These are phyloP conservation scores for Talaromyces sp. DNA, from an alignment of 2,329 filamentous ascomycete species.

Conservation along the genomic window DNA sequence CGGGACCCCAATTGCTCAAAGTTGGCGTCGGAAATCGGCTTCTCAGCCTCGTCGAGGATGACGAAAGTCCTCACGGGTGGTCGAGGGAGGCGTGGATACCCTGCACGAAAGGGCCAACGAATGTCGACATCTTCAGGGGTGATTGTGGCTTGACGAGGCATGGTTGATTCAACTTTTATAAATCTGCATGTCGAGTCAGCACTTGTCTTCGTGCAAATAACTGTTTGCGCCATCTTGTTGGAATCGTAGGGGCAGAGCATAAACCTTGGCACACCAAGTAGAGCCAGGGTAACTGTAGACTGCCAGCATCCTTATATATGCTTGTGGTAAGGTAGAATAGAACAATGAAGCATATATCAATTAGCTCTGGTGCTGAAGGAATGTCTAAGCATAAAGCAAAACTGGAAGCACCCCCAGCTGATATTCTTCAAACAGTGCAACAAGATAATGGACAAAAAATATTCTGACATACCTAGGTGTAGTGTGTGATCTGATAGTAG, in stretches of 20 bases:
- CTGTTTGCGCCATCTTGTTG: not conserved
- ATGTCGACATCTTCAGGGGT: conserved; percentile 4
- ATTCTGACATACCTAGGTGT: not conserved
- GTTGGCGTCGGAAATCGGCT: not conserved
- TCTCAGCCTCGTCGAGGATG: not conserved
- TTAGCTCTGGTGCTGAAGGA: not conserved
- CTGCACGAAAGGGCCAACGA: conserved; percentile 10
- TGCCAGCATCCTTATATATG: not conserved
- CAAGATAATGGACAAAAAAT: not conserved
- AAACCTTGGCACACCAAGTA: not conserved
- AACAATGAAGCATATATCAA: not conserved
- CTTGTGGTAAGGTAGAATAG: not conserved
- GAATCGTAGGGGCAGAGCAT: not conserved
- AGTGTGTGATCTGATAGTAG: not conserved
- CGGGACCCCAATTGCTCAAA: not conserved
- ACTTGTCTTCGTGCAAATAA: not conserved
- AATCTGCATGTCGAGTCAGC: not conserved
- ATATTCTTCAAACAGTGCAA: too few relatives aligned
- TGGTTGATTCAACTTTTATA: not conserved
- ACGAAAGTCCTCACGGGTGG: not conserved
- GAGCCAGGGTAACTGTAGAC: not conserved
- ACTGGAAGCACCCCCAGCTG: not conserved
- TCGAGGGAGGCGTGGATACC: conserved; percentile 9
- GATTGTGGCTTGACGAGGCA: not conserved
- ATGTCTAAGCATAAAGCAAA: not conserved